Base-by-base conservation (phyloP, 371 early-diverging fungal species). In the Saksenaea oblongispora region DNA sequence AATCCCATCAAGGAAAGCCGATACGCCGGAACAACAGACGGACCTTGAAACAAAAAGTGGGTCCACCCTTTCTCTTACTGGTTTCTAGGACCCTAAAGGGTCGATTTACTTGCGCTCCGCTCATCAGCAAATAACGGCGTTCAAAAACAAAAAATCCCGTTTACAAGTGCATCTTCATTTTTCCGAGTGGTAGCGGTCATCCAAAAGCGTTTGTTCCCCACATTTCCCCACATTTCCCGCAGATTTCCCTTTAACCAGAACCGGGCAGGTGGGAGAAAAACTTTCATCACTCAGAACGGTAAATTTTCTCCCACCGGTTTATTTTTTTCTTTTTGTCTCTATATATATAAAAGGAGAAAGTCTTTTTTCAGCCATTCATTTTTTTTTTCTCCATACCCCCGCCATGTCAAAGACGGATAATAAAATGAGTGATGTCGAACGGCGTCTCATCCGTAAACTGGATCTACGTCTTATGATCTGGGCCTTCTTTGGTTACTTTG, bases 401-500 rank as follows among this genome's bases (percentile, higher is more conserved):
- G 0, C 5, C 10, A 47, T 47, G 51, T 18, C 18, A 2, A 47
- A 47, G 22, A 18, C 51, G 22, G 24, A 17, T 18, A 22, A n/a
- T 18, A 22, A 47, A 47, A 17, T 4, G 3, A 22, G 22, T 47
- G 51, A 47, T 2, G 67, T 72, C 9, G 78, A 70, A 57, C 70
- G 68, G 17, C 68, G 66, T 10, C 80, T 91, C 34, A 75, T 92
- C 11, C 79, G 84, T 58, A 90, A 86, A 63, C 73, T 92, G 27
- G 93, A 93, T 70, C 57, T 67, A 24, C 85, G 87, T 18, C 68
- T 93, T 4, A 79, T 92, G 56, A 85, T 93, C 5, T 82, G 89
- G 70, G 81, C 92, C 34, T 78, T 85, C 56, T 71, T 87, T 31
- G 84, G 89, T 17, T 92, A 92, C 60, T 80, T 92, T 56, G 86